A percentile compares a stretch with the other conserved stretches of the same genome.
phyloP scores from a whole-genome alignment of 805 yeast species.

The Yamadazyma sp. region DNA sequence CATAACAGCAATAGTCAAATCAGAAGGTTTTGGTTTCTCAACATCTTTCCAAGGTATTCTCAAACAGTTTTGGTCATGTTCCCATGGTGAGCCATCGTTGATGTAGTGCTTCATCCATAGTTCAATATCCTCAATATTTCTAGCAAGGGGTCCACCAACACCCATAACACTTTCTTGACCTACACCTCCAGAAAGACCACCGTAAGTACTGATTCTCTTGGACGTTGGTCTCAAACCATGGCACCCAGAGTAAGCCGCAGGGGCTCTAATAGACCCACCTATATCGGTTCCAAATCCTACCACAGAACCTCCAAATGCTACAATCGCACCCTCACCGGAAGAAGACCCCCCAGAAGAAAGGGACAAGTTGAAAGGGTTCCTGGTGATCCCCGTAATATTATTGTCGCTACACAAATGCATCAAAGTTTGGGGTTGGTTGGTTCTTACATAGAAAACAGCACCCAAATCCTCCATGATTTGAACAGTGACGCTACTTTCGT shows the following conservation, averaged over 20 bases:
- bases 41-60: constrained; percentile 57
- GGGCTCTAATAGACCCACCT: constrained; percentile 46
- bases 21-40: constrained; percentile 35
- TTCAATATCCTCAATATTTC: constrained; percentile 65
- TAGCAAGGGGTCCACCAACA: constrained; percentile 68
- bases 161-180: constrained; percentile 68
- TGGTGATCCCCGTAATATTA: constrained; percentile 38
- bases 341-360: constrained; percentile 46
- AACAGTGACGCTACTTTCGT: constrained; percentile 30
- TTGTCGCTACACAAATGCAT: constrained; percentile 46
- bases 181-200: constrained; percentile 54
- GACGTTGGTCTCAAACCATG: constrained; percentile 45
- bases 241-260: constrained; percentile 44
- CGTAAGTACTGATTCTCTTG: constrained; percentile 33
- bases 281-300: constrained; percentile 45
- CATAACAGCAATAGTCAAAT: constrained; percentile 59
- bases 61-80: constrained; percentile 44
- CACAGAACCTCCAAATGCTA: constrained; percentile 41
- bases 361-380: constrained; percentile 37
- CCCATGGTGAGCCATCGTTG: constrained; percentile 68
- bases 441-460: constrained; percentile 45
- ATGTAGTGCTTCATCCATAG: constrained; percentile 62
- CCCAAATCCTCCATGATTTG: constrained; percentile 39
- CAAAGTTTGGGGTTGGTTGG: constrained; percentile 45
- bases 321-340: constrained; percentile 45